These are phyloP conservation scores for Aspergillus sp. DNA, from an alignment of 2,329 filamentous ascomycete genomes.

Conservation along the genomic window DNA sequence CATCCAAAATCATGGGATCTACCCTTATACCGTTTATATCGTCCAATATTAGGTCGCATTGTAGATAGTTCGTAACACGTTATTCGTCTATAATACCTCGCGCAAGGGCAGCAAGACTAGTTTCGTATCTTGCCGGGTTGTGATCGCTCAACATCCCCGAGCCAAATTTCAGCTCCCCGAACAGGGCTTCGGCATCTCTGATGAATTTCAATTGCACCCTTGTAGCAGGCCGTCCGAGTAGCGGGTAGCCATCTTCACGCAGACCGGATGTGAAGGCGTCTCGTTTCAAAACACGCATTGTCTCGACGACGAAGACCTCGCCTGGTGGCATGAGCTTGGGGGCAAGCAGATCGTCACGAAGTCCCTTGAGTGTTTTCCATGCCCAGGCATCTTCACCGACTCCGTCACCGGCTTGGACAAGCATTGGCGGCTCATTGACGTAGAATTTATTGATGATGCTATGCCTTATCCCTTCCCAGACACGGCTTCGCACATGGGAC, in stretches of 20 bases:
- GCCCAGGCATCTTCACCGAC: conserved; percentile 65
- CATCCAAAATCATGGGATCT: too few relatives aligned
- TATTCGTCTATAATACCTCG: conserved; percentile 40
- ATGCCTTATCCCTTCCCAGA: conserved; percentile 62
- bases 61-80: conserved; percentile 6
- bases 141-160: conserved; percentile 73
- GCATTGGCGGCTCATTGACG: conserved; percentile 41
- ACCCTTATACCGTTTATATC: background rate
- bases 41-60: background rate
- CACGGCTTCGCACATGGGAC: conserved; percentile 59
- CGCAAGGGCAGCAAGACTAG: conserved; percentile 58
- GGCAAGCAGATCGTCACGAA: conserved; percentile 64
- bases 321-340: conserved; percentile 69
- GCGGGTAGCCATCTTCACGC: conserved; percentile 37
- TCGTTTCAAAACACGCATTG: conserved; percentile 60
- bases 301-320: conserved; percentile 70
- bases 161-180: conserved; percentile 67
- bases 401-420: conserved; percentile 42
- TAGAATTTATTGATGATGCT: conserved; percentile 61
- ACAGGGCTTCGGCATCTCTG: conserved; percentile 64
- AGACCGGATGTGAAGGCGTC: conserved; percentile 55
- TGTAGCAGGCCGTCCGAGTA: conserved; percentile 61
- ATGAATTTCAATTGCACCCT: conserved; percentile 67
- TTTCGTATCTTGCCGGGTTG: conserved; percentile 69
- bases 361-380: conserved; percentile 59